Evolutionary conservation across 306 rosid genomes (phyloP).

Genomic region (Begonia fuchsioides): DNA sequence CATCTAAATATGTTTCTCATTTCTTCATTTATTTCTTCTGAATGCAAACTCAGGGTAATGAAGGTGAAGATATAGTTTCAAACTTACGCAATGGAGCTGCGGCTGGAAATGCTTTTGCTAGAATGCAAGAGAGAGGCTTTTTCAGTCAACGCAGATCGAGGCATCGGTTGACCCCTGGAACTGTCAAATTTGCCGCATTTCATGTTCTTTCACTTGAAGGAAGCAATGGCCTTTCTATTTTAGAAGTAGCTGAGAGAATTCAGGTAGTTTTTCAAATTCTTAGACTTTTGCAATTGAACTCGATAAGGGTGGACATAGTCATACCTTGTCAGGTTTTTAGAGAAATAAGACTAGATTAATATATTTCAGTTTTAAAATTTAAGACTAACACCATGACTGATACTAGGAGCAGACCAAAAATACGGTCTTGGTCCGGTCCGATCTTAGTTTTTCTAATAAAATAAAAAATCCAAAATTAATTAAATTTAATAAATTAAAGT

Average conservation of each 20-base stretch:
- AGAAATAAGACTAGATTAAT: too few species aligned
- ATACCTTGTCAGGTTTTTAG: too few species aligned
- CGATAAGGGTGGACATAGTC: too few species aligned
- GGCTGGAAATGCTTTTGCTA: constrained; percentile 50
- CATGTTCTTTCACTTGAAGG: constrained; percentile 80
- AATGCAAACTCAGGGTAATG: constrained; percentile 38
- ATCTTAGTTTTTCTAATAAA: too few species aligned
- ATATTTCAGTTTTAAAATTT: too few species aligned
- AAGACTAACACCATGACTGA: too few species aligned
- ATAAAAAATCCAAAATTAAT: too few species aligned
- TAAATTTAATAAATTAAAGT: too few species aligned
- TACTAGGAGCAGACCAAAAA: too few species aligned
- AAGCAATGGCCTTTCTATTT: constrained; percentile 50
- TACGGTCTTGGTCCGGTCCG: too few species aligned
- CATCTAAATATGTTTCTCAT: background rate
- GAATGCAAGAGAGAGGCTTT: constrained; percentile 59
- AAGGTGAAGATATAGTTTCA: constrained; percentile 42
- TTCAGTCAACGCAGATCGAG: constrained; percentile 44
- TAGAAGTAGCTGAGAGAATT: constrained; percentile 68
- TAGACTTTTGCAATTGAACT: constrained; percentile 2
- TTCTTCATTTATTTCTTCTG: constrained; percentile 3
- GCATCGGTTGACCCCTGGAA: constrained; percentile 71
- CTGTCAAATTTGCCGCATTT: constrained; percentile 80
- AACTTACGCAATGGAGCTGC: constrained; percentile 62
- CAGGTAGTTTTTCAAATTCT: constrained; percentile 32